Base-by-base conservation (phyloP, 2,329 filamentous ascomycete genomes). In the Periconia digitata region DNA sequence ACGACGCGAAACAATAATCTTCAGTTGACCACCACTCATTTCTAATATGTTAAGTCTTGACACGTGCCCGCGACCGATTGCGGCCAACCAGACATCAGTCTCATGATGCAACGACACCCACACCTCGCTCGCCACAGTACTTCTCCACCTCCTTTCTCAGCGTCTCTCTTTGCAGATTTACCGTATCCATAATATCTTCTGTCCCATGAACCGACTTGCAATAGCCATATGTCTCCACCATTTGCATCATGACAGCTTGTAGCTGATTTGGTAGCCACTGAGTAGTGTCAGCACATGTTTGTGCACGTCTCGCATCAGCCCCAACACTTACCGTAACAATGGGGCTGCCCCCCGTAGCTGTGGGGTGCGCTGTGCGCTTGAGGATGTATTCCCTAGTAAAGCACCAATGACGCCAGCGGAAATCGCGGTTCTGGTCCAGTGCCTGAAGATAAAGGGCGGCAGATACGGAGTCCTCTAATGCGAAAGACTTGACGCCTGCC, bases 331-430 rank as follows among this genome's bases (percentile, higher is more conserved):
- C 74, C 2, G 87, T 92, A 15, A 92, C 87, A 52, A 92, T 92
- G 3, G 89, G 89, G 58, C 85, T 89, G 16, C 89, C 89, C 2
- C 89, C 89, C 0, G 89, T 92, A 0, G 89, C 89, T 2, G 86
- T 90, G 0, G 89, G 87, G 65, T 92, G 87, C 16, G 75, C 76
- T 0, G 86, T 91, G 63, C 84, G 82, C 77, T 90, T 90, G 54
- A 92, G 79, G 60, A 92, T 92, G 66, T 92, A 92, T 76, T 92
- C 88, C 50, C 88, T 79, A 2, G 87, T 89, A 66, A 92, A 92
- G 69, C 87, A 89, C 89, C 89, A 92, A 71, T 92, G 89, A 6
- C 89, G 78, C 86, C 88, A 92, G 50, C 89, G 77, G 75, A 92
- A 92, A 67, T 90, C 87, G 47, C 89, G 82, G 8, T 92, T 86